These are phyloP conservation scores for Pichia norvegensis DNA, from an alignment of 1,139 yeast species.

Conservation along the genomic window DNA sequence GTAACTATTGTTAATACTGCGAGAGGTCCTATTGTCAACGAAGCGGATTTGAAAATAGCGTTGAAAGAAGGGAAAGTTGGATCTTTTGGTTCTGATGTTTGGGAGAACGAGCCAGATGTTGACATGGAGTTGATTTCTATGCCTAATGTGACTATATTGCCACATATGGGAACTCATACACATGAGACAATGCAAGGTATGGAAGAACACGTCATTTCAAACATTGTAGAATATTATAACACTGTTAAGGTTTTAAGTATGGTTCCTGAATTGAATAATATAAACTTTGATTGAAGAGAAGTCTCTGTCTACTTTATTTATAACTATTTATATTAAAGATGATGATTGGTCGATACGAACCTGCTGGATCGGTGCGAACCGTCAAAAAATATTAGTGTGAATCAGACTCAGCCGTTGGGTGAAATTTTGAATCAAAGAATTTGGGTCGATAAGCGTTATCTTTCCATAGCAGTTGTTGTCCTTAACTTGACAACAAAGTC, in stretches of 20 bases:
- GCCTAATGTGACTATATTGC: constrained; percentile 57
- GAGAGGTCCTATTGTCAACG: constrained; percentile 55
- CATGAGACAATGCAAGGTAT: constrained; percentile 45
- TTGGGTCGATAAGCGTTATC: no score
- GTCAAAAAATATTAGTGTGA: no score
- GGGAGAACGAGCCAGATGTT: constrained; percentile 72
- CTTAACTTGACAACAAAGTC: no score
- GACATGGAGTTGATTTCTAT: constrained; percentile 47
- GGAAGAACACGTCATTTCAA: constrained; percentile 46
- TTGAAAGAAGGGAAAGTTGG: constrained; percentile 65
- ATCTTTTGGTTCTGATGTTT: constrained; percentile 75
- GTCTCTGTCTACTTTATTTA: no score
- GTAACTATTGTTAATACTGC: constrained; percentile 59
- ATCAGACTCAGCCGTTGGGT: no score
- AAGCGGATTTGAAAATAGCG: constrained; percentile 46
- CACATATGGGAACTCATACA: constrained; percentile 81
- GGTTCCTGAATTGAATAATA: constrained; percentile 50
- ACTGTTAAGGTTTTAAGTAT: constrained; percentile 58
- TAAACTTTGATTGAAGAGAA: no score
- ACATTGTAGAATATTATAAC: constrained; percentile 35
- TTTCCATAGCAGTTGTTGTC: no score
- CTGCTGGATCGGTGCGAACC: no score
- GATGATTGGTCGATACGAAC: no score
- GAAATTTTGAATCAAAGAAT: no score
- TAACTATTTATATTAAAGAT: no score